Evolutionary conservation across 192 early-diverging fungal species (phyloP).

Genomic region (Diversispora epigaea): DNA sequence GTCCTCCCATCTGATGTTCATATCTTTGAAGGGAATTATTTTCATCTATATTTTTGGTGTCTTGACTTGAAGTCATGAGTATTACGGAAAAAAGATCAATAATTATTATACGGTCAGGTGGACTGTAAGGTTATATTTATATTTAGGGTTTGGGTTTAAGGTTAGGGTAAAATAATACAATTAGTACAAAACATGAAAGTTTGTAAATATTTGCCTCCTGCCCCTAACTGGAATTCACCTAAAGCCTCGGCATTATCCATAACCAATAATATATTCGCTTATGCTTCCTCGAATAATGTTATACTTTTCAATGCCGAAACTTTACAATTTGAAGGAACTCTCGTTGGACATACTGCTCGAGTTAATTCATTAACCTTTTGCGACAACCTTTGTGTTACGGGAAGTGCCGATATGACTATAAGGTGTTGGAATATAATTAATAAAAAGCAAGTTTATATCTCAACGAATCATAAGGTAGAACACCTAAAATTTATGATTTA

Average conservation of each 20-base stretch:
- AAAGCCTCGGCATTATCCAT: conserved; percentile 10
- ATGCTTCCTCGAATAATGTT: conserved; percentile 6
- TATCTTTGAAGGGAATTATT: not conserved
- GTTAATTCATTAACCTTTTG: conserved; percentile 12
- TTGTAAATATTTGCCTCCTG: conserved; percentile 16
- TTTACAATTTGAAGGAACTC: conserved; percentile 11
- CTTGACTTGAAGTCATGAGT: too few species aligned
- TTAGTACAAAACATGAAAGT: not conserved
- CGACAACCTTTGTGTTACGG: conserved; percentile 11
- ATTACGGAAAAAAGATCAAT: too few species aligned
- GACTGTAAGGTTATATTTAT: too few species aligned
- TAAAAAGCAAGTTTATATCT: not conserved
- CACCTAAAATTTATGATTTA: not conserved
- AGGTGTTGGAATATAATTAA: conserved; percentile 19
- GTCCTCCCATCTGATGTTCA: conserved; percentile 76
- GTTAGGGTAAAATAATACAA: too few species aligned
- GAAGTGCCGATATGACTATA: conserved; percentile 14
- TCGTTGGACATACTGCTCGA: conserved; percentile 6
- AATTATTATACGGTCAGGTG: too few species aligned
- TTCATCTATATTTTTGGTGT: too few species aligned
- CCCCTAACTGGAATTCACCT: conserved; percentile 25
- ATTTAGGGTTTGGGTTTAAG: too few species aligned
- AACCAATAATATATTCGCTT: conserved; percentile 9
- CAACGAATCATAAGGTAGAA: conserved; percentile 4
- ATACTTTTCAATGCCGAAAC: conserved; percentile 22